Base-by-base conservation (phyloP, 2,329 filamentous ascomycete genomes). In the Ophiostoma novo-ulmi region DNA sequence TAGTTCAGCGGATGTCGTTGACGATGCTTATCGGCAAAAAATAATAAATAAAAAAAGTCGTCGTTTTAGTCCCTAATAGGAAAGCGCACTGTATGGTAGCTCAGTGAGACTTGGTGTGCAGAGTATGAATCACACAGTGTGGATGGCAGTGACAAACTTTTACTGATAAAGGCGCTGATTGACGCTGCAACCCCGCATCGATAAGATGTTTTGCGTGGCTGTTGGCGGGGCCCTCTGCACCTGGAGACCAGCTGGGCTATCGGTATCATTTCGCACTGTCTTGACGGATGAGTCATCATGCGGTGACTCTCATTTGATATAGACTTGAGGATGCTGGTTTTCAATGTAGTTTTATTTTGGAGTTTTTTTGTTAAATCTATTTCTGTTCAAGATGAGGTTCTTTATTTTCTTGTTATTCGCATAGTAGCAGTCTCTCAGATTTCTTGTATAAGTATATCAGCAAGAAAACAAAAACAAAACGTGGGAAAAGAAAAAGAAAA, bases 11-110 rank as follows among this genome's bases (percentile, higher is more conserved):
- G 52, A 58, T 58, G n/a, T 58, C n/a, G n/a, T 38, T 65, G 35
- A 17, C 63, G 63, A 38, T 65, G 58, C 58, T 71, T 68, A 71
- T 71, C 70, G 41, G 39, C n/a, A 52, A 44, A 44, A 71, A 35
- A 38, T n/a, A 52, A 66, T 8, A 17, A 48, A 1, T 4, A 13
- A 13, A 20, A 48, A 48, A 48, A 17, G 44, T 14, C 11, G 38
- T 13, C 38, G 44, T 58, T 26, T 55, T 22, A 55, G 48, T n/a
- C 20, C 48, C 8, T 10, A 3, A 22, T 11, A 17, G 48, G n/a
- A 8, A 55, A 22, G 20, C 48, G 48, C 52, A 58, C 52, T 58
- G 52, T 44, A 44, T 58, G 52, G 20, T 7, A 8, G n/a, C 20
- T 22, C 14, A 6, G 41, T 31, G 26, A 1, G 26, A 31, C 26